Evolutionary conservation across 2,329 filamentous ascomycete genomes (phyloP).

Genomic region (Epichloe sp.): DNA sequence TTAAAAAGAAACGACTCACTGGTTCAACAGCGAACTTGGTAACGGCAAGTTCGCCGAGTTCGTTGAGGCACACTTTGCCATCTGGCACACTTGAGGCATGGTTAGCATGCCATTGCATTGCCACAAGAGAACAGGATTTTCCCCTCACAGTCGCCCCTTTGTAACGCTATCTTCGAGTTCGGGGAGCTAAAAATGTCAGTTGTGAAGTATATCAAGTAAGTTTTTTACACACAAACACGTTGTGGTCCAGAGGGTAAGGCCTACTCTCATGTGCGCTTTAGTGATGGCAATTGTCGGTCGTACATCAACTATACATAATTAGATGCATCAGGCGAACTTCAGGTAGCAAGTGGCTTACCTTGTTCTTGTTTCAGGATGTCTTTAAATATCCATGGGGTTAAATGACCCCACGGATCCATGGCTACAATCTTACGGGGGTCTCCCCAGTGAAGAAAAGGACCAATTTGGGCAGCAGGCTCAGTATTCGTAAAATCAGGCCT

Average conservation of each 20-base stretch:
- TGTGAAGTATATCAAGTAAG: background rate
- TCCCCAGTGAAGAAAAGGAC: constrained; percentile 79
- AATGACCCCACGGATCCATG: constrained; percentile 90
- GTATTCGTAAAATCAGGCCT: constrained; percentile 59
- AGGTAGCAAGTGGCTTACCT: constrained; percentile 23
- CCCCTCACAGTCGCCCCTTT: constrained; percentile 54
- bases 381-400: constrained; percentile 72
- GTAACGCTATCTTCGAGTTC: constrained; percentile 84
- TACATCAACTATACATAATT: constrained; percentile 49
- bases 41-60: constrained; percentile 75
- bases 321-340: constrained; percentile 2
- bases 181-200: constrained; percentile 42
- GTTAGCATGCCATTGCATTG: background rate
- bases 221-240: background rate
- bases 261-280: constrained; percentile 76
- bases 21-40: constrained; percentile 97
- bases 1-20: constrained; percentile 32
- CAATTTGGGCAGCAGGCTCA: constrained; percentile 80
- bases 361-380: constrained; percentile 66
- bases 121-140: background rate
- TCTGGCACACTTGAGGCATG: constrained; percentile 43
- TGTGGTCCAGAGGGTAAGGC: constrained; percentile 1
- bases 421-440: constrained; percentile 89
- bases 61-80: constrained; percentile 81
- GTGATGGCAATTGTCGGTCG: constrained; percentile 86